Conservation (phyloP, 352 stramenopile species). For the Phytophthora gonapodyides region DNA sequence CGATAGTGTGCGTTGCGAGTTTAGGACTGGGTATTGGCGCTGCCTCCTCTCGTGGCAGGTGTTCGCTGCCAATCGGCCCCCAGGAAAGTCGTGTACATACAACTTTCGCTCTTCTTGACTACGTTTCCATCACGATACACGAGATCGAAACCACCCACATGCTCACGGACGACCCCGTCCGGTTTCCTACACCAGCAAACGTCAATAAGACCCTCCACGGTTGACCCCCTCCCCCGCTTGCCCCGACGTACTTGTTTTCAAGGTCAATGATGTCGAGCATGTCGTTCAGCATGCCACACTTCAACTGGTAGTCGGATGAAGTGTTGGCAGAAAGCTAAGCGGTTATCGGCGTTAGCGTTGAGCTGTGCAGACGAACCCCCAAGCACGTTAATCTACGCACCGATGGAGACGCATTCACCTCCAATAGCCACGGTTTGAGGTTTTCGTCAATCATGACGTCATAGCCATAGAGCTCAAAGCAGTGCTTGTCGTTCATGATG, state of each 20-base stretch:
- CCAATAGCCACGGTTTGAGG: constrained; percentile 91
- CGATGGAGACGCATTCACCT: constrained; percentile 95
- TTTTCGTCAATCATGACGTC: constrained; percentile 93
- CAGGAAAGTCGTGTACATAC: constrained; percentile 77
- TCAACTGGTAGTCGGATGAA: constrained; percentile 92
- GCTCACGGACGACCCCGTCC: constrained; percentile 45
- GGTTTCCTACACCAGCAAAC: constrained; percentile 29
- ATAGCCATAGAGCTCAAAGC: constrained; percentile 96
- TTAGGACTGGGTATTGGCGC: constrained; percentile 7
- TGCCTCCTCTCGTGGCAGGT: constrained; percentile 19
- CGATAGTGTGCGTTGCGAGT: not conserved
- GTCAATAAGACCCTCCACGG: not conserved
- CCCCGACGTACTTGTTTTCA: constrained; percentile 71
- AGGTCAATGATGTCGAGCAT: constrained; percentile 95
- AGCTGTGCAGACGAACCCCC: not conserved
- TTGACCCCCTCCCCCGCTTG: not conserved
- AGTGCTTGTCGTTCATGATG: constrained; percentile 96
- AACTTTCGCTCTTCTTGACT: constrained; percentile 61
- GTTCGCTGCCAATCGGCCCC: constrained; percentile 64
- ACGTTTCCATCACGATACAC: constrained; percentile 74
- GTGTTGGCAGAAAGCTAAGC: constrained; percentile 90
- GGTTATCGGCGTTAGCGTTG: not conserved
- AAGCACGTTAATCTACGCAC: constrained; percentile 31
- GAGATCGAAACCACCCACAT: constrained; percentile 78
- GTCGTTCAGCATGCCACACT: constrained; percentile 94